Conservation (phyloP, 208 protist species). For the Pavlovales sp. region DNA sequence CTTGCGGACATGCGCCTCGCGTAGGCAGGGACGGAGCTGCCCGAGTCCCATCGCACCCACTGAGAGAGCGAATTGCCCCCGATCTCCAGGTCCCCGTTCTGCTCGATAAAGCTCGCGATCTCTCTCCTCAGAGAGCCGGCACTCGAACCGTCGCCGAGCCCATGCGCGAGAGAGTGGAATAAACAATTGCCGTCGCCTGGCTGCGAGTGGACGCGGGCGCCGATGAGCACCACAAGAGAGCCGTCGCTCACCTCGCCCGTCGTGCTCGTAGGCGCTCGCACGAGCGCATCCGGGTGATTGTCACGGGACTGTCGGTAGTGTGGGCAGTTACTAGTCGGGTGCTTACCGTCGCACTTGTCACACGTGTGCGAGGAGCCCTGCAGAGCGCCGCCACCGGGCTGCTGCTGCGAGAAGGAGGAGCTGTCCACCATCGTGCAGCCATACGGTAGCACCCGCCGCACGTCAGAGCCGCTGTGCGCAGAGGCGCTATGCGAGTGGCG, state of each 20-base stretch:
- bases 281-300: conserved; percentile 36
- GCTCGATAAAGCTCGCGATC: conserved; percentile 39
- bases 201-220: conserved; percentile 22
- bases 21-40: conserved; percentile 30
- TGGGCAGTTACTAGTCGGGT: conserved; percentile 36
- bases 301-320: conserved; percentile 34
- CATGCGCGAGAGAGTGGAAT: conserved; percentile 51
- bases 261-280: background rate
- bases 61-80: conserved; percentile 29
- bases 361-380: background rate
- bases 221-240: conserved; percentile 3
- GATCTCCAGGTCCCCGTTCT: conserved; percentile 42
- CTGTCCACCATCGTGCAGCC: too few relatives aligned
- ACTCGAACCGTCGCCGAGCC: conserved; percentile 14
- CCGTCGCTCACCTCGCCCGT: background rate
- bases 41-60: conserved; percentile 46
- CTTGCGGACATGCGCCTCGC: conserved; percentile 14
- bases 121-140: conserved; percentile 33
- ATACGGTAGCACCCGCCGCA: too few relatives aligned
- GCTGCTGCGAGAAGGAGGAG: too few relatives aligned
- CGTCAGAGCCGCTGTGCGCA: too few relatives aligned
- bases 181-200: conserved; percentile 53
- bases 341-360: conserved; percentile 41
- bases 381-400: background rate
- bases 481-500: too few relatives aligned